These are phyloP conservation scores for Penicillium sp. DNA, from an alignment of 2,329 filamentous ascomycete species.

Conservation along the genomic window DNA sequence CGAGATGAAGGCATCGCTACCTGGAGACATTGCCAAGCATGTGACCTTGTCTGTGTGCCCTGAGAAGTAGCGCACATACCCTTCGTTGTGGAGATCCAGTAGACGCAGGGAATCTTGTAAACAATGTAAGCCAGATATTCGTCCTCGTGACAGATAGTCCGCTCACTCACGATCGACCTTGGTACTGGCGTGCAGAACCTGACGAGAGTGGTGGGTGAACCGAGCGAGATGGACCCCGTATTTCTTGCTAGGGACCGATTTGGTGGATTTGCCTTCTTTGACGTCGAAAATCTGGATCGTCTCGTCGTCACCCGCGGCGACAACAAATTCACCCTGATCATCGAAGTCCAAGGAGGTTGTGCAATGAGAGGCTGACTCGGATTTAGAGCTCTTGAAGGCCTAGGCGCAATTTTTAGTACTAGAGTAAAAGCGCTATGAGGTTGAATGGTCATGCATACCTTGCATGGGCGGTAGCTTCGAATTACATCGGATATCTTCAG, in stretches of 20 bases:
- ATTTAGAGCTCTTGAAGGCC: conserved; percentile 33
- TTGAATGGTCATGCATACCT: conserved; percentile 47
- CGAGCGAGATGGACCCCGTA: conserved; percentile 91
- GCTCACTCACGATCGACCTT: conserved; percentile 69
- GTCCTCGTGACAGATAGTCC: neutral
- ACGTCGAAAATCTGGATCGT: conserved; percentile 94
- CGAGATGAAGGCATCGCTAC: conserved; percentile 84
- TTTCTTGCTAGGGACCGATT: conserved; percentile 88
- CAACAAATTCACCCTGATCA: conserved; percentile 84
- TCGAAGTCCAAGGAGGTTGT: conserved; percentile 94
- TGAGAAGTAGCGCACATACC: conserved; percentile 91
- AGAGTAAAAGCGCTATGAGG: conserved; percentile 3
- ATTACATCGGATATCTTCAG: conserved; percentile 74
- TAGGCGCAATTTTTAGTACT: conserved; percentile 7
- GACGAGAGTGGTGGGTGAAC: conserved; percentile 86
- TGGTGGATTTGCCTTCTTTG: conserved; percentile 81
- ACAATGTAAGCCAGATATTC: conserved; percentile 1
- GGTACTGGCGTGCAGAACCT: conserved; percentile 91
- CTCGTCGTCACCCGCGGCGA: conserved; percentile 88
- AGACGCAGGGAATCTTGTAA: conserved; percentile 64
- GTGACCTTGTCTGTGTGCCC: conserved; percentile 85
- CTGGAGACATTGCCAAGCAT: conserved; percentile 73
- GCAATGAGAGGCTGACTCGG: conserved; percentile 45
- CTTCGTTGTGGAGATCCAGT: conserved; percentile 87
- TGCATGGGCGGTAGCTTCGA: conserved; percentile 68